Evolutionary conservation across 768 basidiomycete genomes (phyloP).

Genomic region (Pleurotus ostreatus): DNA sequence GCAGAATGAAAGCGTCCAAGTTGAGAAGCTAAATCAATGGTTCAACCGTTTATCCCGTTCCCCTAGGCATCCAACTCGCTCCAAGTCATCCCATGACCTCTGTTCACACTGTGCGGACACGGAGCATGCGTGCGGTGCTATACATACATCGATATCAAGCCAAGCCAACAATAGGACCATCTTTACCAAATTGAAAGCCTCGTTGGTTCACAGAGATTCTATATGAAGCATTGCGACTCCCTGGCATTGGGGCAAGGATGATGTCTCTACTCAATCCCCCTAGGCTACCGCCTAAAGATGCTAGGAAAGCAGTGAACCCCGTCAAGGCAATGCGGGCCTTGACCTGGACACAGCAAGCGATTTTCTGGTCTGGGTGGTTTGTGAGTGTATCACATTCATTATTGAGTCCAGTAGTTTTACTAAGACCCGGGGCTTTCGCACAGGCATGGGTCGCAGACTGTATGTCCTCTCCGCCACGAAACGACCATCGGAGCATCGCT

Average conservation of each 20-base stretch:
- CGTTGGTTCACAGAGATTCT: neutral
- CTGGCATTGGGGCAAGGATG: neutral
- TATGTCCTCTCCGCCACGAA: neutral
- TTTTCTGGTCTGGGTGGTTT: conserved; percentile 41
- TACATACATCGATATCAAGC: neutral
- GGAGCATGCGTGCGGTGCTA: neutral
- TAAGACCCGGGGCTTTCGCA: neutral
- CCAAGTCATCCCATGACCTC: neutral
- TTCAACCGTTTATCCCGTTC: too few relatives aligned
- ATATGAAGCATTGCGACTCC: too few relatives aligned
- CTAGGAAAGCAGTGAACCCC: conserved; percentile 6
- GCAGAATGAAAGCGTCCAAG: too few relatives aligned
- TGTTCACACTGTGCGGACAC: neutral
- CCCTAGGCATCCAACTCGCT: too few relatives aligned
- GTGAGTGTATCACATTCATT: neutral
- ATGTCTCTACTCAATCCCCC: neutral
- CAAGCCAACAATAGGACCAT: neutral
- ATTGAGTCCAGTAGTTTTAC: neutral
- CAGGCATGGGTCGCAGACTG: conserved; percentile 11
- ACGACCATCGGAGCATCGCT: neutral
- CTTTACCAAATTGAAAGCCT: neutral
- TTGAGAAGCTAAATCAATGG: too few relatives aligned
- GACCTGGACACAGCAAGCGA: conserved; percentile 33
- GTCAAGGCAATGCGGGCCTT: conserved; percentile 15
- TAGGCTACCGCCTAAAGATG: neutral